Base-by-base conservation (phyloP, 208 protist genomes). In the Leishmania braziliensis region DNA sequence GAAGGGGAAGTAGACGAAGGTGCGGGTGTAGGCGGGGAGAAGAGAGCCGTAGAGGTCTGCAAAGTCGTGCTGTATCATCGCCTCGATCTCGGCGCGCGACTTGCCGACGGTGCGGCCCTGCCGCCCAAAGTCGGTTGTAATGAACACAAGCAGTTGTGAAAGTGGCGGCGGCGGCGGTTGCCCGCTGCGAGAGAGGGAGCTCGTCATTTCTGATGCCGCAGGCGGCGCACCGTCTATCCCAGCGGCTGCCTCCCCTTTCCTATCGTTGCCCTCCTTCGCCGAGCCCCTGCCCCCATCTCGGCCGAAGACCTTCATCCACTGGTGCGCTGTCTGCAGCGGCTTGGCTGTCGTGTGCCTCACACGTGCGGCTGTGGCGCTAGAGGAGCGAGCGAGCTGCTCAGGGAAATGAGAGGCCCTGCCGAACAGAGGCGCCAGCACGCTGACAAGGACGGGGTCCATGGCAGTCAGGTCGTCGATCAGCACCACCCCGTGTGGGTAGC, bases 61-160 rank as follows among this genome's bases (percentile, higher is more conserved):
- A 73, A 97, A 93, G 43, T 95, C 90, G 10, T 86, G 70, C 53
- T 89, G 89, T 62, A 95, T 87, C 85, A 97, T 89, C 68, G 80
- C 62, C 74, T 93, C 85, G 29, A 97, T 86, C 74, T 95, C 88
- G 1, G 58, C 65, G 1, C 88, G 50, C 39, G 85, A 91, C 81
- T 92, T 93, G 46, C 91, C 91, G 39, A 86, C 79, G 18, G 94
- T 97, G 62, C 90, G 90, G 16, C 92, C 94, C 68, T 97, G 88
- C 65, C 92, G 80, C n/a, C 94, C 94, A 77, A 96, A 92, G 80
- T 97, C 94, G 18, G 94, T 95, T 8, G 94, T 95, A 20, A 97
- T 79, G 33, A 97, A 88, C 46, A 97, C 88, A 5, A 90, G 83
- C 43, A 95, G 73, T 72, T 94, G 86, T 5, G 84, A 84, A 29